Base-by-base conservation (phyloP, 139 green algal genomes). In the Ettlia oleoabundans region DNA sequence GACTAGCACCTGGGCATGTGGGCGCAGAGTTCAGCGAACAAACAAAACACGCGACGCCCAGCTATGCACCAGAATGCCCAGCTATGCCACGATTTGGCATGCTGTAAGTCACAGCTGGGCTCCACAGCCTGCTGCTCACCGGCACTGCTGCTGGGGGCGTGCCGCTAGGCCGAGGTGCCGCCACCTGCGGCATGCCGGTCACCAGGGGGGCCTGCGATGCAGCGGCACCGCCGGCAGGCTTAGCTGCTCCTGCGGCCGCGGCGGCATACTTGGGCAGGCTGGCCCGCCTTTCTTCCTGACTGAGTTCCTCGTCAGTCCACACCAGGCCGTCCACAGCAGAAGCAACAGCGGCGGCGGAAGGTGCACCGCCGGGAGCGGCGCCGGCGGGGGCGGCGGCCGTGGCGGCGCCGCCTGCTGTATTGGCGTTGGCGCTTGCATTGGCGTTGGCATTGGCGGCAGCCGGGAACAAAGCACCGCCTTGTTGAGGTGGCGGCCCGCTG, bases 281-380 rank as follows among this genome's bases (percentile, higher is more conserved):
- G 8, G 88, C 88, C 1, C 89, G 42, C 33, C 84, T 70, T 78
- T 93, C 89, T 76, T 93, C 89, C 13, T 88, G 86, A 1, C 82
- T 89, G 41, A 74, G 85, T 3, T 89, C 81, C 41, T 92, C 88
- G 30, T 93, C 86, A 2, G 40, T 68, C 89, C 89, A 93, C 30
- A 93, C 84, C 70, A 92, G 58, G 19, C 51, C 41, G 21, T 41
- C 41, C 21, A 35, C 32, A 5, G 30, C 32, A n/a, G 43, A 22
- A 30, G 21, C 18, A 18, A 15, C 13, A n/a, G n/a, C n/a, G n/a
- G n/a, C n/a, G n/a, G n/a, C n/a, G n/a, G n/a, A n/a, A n/a, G n/a
- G n/a, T n/a, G n/a, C n/a, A n/a, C n/a, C n/a, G n/a, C n/a, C n/a
- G n/a, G n/a, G n/a, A n/a, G n/a, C n/a, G n/a, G n/a, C n/a, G n/a